phyloP scores from a whole-genome alignment of 1,139 yeast genomes.

The Candida tunisiensis region DNA sequence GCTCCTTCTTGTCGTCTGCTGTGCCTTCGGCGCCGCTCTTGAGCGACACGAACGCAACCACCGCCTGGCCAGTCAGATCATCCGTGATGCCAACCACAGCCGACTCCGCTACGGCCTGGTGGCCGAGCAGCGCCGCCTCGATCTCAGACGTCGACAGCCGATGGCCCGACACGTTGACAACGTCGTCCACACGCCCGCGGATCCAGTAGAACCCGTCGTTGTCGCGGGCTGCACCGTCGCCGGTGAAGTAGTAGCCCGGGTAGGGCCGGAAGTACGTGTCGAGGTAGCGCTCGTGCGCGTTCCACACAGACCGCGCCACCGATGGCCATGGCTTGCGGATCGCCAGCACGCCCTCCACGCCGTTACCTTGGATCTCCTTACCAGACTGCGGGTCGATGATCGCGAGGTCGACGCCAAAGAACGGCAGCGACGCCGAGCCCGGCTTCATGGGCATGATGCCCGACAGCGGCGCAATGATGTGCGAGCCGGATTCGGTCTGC shows the following conservation, averaged over 20 bases:
- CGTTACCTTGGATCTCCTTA: slow-evolving; percentile 67
- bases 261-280: slow-evolving; percentile 92
- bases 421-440: slow-evolving; percentile 92
- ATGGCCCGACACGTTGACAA: slow-evolving; percentile 95
- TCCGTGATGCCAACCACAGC: slow-evolving; percentile 93
- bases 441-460: slow-evolving; percentile 94
- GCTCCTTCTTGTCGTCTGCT: slow-evolving; percentile 57
- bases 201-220: slow-evolving; percentile 97
- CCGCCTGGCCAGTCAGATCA: slow-evolving; percentile 96
- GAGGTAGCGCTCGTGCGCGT: slow-evolving; percentile 74
- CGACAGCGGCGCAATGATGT: slow-evolving; percentile 87
- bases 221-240: slow-evolving; percentile 98
- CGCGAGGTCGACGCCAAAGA: slow-evolving; percentile 83
- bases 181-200: slow-evolving; percentile 97
- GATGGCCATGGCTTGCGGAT: slow-evolving; percentile 91
- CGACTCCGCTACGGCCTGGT: slow-evolving; percentile 69
- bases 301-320: slow-evolving; percentile 93
- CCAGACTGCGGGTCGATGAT: slow-evolving; percentile 90
- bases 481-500: slow-evolving; percentile 98
- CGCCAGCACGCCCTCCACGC: slow-evolving; percentile 93
- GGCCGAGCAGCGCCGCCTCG: slow-evolving; percentile 79
- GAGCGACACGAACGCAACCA: slow-evolving; percentile 81
- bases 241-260: slow-evolving; percentile 94
- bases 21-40: slow-evolving; percentile 27
- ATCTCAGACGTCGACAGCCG: slow-evolving; percentile 95